Evolutionary conservation across 2,329 filamentous ascomycete species (phyloP).

Genomic region (Aspergillus ruber): DNA sequence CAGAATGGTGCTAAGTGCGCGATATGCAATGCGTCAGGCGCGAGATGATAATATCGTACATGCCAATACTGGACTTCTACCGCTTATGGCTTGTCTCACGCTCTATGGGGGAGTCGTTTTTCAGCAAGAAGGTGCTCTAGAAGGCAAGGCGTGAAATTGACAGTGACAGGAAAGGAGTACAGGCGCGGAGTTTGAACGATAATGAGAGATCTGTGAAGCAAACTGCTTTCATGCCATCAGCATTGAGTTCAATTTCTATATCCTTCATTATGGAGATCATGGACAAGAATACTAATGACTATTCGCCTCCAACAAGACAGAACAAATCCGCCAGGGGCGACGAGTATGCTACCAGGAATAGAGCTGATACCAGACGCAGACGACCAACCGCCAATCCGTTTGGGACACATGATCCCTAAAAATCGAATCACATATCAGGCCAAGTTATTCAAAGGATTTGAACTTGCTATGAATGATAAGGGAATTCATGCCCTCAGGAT

Average conservation of each 20-base stretch:
- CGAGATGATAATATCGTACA: neutral
- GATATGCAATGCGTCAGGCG: neutral
- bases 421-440: neutral
- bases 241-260: too few relatives aligned
- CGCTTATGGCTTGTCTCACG: neutral
- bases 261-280: too few relatives aligned
- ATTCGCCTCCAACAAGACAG: too few relatives aligned
- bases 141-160: neutral
- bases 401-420: neutral
- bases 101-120: neutral
- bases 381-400: neutral
- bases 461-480: neutral
- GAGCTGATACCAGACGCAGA: too few relatives aligned
- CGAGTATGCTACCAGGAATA: too few relatives aligned
- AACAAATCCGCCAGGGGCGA: too few relatives aligned
- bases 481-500: neutral
- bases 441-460: neutral
- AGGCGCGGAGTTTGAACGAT: neutral
- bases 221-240: too few relatives aligned
- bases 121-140: neutral
- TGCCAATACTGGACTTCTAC: neutral
- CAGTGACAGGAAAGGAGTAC: neutral
- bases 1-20: too few relatives aligned
- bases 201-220: neutral
- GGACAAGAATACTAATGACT: too few relatives aligned